Evolutionary conservation across 2,329 filamentous ascomycete genomes (phyloP).

Genomic region (Ilyonectria mors-panacis): DNA sequence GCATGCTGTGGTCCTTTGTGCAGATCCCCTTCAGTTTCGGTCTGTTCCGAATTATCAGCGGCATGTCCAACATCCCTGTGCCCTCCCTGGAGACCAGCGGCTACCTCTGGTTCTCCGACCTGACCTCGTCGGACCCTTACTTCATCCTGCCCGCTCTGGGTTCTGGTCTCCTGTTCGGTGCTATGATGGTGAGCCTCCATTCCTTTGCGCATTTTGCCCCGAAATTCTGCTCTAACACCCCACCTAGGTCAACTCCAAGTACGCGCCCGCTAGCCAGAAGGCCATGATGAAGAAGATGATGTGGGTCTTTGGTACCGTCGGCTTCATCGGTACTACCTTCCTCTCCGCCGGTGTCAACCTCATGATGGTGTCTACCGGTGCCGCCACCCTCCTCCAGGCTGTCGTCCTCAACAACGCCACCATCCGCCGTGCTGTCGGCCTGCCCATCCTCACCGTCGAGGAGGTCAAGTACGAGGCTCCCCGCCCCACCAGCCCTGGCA

Average conservation of each 20-base stretch:
- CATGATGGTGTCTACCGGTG: conserved; percentile 61
- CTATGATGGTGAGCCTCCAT: conserved; percentile 64
- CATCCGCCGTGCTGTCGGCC: conserved; percentile 56
- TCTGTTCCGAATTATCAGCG: conserved; percentile 82
- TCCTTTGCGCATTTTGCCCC: not conserved
- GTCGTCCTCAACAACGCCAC: conserved; percentile 55
- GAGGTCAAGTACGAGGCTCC: conserved; percentile 55
- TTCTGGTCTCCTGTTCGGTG: conserved; percentile 68
- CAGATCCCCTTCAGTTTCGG: conserved; percentile 82
- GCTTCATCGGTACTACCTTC: conserved; percentile 62
- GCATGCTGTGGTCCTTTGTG: conserved; percentile 57
- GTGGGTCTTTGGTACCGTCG: conserved; percentile 60
- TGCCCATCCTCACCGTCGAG: conserved; percentile 54
- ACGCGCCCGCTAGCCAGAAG: conserved; percentile 51
- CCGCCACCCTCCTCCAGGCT: conserved; percentile 55
- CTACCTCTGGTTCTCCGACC: conserved; percentile 82
- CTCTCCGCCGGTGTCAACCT: conserved; percentile 65
- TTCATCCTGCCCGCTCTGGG: conserved; percentile 79
- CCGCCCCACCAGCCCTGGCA: conserved; percentile 42
- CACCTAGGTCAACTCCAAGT: conserved; percentile 54
- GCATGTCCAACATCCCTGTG: conserved; percentile 84
- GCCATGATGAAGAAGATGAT: conserved; percentile 60
- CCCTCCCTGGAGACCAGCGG: conserved; percentile 82
- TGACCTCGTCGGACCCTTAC: conserved; percentile 83
- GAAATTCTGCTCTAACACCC: conserved; percentile 33